Percentiles rank a stretch among this genome's conserved stretches.
Evolutionary conservation across 495 filamentous ascomycete genomes (phyloP).

Genomic region (Lophiotrema nucula): DNA sequence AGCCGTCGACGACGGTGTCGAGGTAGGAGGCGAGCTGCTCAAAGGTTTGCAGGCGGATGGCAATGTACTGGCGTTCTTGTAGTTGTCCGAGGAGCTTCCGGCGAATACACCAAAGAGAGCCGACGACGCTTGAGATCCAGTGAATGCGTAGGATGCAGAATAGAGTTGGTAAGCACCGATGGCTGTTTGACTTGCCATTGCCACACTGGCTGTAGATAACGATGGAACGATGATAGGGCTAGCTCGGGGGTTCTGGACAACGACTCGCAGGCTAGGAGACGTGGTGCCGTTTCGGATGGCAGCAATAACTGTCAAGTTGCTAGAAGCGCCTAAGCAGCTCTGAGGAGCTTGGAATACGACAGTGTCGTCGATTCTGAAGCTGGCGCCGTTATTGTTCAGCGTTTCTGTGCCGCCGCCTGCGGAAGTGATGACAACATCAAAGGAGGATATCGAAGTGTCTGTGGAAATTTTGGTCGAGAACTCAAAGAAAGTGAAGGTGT

Average conservation of each 20-base stretch:
- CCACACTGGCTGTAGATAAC: slow-evolving; percentile 44
- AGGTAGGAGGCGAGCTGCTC: slow-evolving; percentile 33
- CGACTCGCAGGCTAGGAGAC: slow-evolving; percentile 44
- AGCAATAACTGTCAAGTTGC: slow-evolving; percentile 40
- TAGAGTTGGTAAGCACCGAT: slow-evolving; percentile 56
- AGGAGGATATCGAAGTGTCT: slow-evolving; percentile 43
- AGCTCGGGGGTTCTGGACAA: slow-evolving; percentile 51
- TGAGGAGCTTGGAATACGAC: slow-evolving; percentile 43
- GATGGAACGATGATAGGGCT: slow-evolving; percentile 48
- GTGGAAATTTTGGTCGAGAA: slow-evolving; percentile 39
- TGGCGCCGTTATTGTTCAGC: slow-evolving; percentile 42
- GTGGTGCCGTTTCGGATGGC: slow-evolving; percentile 45
- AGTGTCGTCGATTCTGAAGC: slow-evolving; percentile 42
- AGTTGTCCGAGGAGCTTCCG: slow-evolving; percentile 45
- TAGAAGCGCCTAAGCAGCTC: slow-evolving; percentile 38
- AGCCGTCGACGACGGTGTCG: slow-evolving; percentile 26
- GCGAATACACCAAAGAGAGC: slow-evolving; percentile 51
- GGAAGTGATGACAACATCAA: slow-evolving; percentile 39
- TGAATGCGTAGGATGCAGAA: slow-evolving; percentile 48
- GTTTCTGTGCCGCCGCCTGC: slow-evolving; percentile 33
- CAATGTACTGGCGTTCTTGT: slow-evolving; percentile 41
- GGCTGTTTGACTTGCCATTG: slow-evolving; percentile 51
- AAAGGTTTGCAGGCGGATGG: slow-evolving; percentile 33
- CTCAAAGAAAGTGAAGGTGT: slow-evolving; percentile 52
- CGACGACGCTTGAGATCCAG: slow-evolving; percentile 48